Evolutionary conservation across 2,329 filamentous ascomycete genomes (phyloP).

Genomic region (Raffaelea albimanens): DNA sequence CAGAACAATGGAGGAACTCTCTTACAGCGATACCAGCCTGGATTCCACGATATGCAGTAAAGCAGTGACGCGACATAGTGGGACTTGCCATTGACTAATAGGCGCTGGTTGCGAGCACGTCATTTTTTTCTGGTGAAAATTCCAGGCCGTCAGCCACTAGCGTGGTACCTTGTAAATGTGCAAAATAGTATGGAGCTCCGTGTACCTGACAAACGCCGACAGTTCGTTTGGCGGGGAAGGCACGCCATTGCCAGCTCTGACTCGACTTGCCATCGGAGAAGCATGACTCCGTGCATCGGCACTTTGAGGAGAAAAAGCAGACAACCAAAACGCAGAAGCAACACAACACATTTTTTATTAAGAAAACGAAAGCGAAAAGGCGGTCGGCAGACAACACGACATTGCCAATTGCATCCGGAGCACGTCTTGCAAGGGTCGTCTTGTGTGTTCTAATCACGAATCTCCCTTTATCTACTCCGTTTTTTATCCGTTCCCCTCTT

Average conservation of each 20-base stretch:
- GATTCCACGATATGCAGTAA: too few species aligned
- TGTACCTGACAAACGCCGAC: background rate
- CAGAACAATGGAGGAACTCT: too few species aligned
- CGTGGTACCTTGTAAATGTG: background rate
- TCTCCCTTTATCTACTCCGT: too few species aligned
- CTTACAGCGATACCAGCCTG: too few species aligned
- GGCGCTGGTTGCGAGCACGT: background rate
- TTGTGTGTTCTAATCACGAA: background rate
- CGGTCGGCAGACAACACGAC: background rate
- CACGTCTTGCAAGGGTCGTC: conserved; percentile 1
- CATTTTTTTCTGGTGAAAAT: background rate
- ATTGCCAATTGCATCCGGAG: conserved; percentile 3
- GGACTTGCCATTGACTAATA: background rate
- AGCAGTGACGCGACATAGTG: too few species aligned
- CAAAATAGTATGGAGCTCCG: background rate
- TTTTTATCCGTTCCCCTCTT: background rate
- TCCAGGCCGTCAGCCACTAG: background rate
- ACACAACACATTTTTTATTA: too few species aligned
- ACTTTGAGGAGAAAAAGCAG: too few species aligned
- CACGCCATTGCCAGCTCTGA: background rate
- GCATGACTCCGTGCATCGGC: too few species aligned
- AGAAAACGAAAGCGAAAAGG: background rate
- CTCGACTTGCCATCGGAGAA: background rate
- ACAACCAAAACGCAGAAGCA: too few species aligned
- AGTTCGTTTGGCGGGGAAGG: background rate